A percentile compares a stretch with the other conserved stretches of the same genome.
phyloP scores from a whole-genome alignment of 805 yeast species.

The Candida nonsorbophila region DNA sequence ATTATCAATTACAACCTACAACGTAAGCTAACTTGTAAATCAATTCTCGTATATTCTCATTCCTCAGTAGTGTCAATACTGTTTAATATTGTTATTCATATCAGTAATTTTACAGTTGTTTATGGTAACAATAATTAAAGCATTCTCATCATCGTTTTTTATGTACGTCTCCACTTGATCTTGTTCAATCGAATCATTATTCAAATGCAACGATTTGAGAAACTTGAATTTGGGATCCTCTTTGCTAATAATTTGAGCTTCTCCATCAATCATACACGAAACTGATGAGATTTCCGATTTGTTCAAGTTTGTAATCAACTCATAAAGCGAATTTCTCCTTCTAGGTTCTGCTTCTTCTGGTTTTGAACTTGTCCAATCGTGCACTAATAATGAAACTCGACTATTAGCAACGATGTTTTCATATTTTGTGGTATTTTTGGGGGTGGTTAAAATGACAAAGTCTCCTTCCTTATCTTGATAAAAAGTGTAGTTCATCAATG shows the following conservation, averaged over 20 bases:
- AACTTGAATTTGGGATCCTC: slow-evolving; percentile 45
- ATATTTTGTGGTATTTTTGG: slow-evolving; percentile 67
- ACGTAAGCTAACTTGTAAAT: too few species aligned
- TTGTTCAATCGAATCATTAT: slow-evolving; percentile 63
- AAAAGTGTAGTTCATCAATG: slow-evolving; percentile 87
- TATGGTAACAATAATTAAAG: slow-evolving; percentile 61
- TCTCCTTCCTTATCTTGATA: slow-evolving; percentile 36
- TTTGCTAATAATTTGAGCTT: slow-evolving; percentile 47
- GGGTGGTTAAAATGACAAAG: slow-evolving; percentile 67
- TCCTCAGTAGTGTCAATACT: slow-evolving; percentile 23
- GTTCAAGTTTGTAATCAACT: slow-evolving; percentile 69
- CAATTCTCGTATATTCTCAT: too few species aligned
- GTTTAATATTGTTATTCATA: slow-evolving; percentile 53
- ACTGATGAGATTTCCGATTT: slow-evolving; percentile 74
- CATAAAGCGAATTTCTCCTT: slow-evolving; percentile 29
- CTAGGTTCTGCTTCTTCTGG: slow-evolving; percentile 21
- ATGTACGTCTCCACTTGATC: slow-evolving; percentile 50
- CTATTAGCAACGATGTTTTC: slow-evolving; percentile 66
- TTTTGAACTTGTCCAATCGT: slow-evolving; percentile 77
- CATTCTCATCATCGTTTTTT: slow-evolving; percentile 54
- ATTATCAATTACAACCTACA: too few species aligned
- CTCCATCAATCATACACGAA: slow-evolving; percentile 78
- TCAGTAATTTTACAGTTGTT: slow-evolving; percentile 76
- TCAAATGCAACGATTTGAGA: slow-evolving; percentile 57
- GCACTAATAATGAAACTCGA: slow-evolving; percentile 75